Conservation (phyloP, 345 rosid genomes). For the Brassica napus region DNA sequence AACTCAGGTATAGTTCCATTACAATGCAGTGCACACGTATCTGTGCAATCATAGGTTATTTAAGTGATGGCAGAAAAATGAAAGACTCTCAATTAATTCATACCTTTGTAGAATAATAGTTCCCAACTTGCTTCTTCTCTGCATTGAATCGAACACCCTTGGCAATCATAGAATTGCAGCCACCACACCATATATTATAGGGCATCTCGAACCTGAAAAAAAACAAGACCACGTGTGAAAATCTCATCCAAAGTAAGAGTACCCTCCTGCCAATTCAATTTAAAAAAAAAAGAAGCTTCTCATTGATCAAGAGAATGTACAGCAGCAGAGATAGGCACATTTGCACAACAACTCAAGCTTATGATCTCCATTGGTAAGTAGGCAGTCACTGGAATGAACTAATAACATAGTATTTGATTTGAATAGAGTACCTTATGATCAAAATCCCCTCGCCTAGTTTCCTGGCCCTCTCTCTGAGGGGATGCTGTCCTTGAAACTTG, state of each 20-base stretch:
- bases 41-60: background rate
- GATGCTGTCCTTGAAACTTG: conserved; percentile 98
- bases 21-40: background rate
- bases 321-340: background rate
- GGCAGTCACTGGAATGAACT: background rate
- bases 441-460: conserved; percentile 89
- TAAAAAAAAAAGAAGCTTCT: background rate
- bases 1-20: conserved; percentile 5
- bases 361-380: background rate
- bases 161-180: conserved; percentile 93
- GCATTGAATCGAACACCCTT: conserved; percentile 98
- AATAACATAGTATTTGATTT: background rate
- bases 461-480: conserved; percentile 88
- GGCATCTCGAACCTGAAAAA: conserved; percentile 93
- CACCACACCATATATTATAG: conserved; percentile 93
- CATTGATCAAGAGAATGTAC: background rate
- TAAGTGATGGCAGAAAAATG: conserved; percentile 1
- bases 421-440: conserved; percentile 67
- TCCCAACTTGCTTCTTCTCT: conserved; percentile 97
- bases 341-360: background rate
- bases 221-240: background rate
- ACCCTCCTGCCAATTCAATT: background rate
- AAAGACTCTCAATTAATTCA: background rate
- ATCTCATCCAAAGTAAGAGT: background rate
- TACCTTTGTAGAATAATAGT: conserved; percentile 97